Evolutionary conservation across 129 eudicot genomes (phyloP).

Genomic region (Flaveria robusta): DNA sequence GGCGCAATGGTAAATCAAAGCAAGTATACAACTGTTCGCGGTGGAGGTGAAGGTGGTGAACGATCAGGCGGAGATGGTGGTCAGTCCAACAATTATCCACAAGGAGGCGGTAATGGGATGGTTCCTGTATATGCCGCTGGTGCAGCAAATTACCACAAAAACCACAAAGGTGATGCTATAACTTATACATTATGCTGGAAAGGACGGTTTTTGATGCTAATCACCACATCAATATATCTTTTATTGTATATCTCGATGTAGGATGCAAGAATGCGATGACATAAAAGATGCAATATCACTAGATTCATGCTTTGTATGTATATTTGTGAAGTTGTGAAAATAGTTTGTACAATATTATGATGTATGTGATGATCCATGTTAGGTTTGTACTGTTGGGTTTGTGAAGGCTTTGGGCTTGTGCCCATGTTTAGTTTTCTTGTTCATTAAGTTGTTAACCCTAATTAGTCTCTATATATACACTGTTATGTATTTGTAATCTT

Average conservation of each 20-base stretch:
- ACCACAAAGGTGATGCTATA: slow-evolving; percentile 30
- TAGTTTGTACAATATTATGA: not conserved
- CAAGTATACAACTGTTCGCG: slow-evolving; percentile 23
- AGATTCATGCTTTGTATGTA: not conserved
- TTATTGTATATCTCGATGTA: slow-evolving; percentile 20
- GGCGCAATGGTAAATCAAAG: slow-evolving; percentile 22
- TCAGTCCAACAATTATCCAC: slow-evolving; percentile 22
- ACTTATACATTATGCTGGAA: not conserved
- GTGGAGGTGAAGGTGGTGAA: slow-evolving; percentile 18
- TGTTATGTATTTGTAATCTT: too few relatives aligned
- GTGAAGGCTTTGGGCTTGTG: too few relatives aligned
- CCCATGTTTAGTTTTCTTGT: too few relatives aligned
- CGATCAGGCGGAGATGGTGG: slow-evolving; percentile 7
- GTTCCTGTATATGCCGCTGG: slow-evolving; percentile 47
- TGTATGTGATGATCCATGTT: not conserved
- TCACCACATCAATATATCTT: slow-evolving; percentile 23
- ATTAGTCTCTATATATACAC: too few relatives aligned
- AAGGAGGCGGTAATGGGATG: slow-evolving; percentile 24
- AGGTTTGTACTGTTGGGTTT: too few relatives aligned
- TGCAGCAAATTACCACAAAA: slow-evolving; percentile 32
- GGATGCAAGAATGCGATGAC: not conserved
- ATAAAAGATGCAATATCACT: not conserved
- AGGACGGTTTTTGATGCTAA: slow-evolving; percentile 1
- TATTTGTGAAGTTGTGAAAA: slow-evolving; percentile 19
- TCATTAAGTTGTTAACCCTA: too few relatives aligned